Evolutionary conservation across 306 rosid species (phyloP), one percentile per base, ranked within the genome.

Genomic region (Medicago arabica): DNA sequence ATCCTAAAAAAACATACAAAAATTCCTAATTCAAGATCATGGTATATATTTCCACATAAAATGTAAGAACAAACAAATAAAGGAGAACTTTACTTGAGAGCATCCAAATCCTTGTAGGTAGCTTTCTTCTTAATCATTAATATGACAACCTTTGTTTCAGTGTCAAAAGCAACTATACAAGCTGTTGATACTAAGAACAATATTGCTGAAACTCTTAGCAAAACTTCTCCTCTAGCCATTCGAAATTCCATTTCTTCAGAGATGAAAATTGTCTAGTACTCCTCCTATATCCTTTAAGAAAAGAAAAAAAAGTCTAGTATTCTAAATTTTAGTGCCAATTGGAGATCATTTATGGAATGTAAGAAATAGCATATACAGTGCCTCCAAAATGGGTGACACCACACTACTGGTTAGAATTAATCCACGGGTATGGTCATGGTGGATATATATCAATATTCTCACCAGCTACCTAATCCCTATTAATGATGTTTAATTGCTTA

Each of bases 91-190:
- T 86, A 93, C 98, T 17, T 12, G 82, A 93, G 89, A 76, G 80
- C 88, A 7, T 78, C 18, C 72, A 93, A 2, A 75, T 86, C 87
- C n/a, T 34, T 73, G 81, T 78, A 91, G 64, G 97, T 83, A 63
- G 89, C 98, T 54, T 73, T 85, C 67, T 74, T 88, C 59, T 73
- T 44, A 5, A 63, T 4, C 62, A 21, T 0, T 34, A 60, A 38
- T 1, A 91, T 0, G 2, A 93, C 4, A 58, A 18, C 59, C 75
- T 87, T 82, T 5, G 94, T 83, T 78, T 93, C 85, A 59, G 85
- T n/a, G 81, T 86, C 87, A 12, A 86, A 82, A 50, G 80, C 94
- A 17, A 93, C 81, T 40, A 91, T 82, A 51, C 83, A 85, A 38
- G 92, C 86, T 5, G 90, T 83, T 41, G 84, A 47, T 13, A 82